Base-by-base conservation (phyloP, 345 rosid species). In the Brassica rapa region DNA sequence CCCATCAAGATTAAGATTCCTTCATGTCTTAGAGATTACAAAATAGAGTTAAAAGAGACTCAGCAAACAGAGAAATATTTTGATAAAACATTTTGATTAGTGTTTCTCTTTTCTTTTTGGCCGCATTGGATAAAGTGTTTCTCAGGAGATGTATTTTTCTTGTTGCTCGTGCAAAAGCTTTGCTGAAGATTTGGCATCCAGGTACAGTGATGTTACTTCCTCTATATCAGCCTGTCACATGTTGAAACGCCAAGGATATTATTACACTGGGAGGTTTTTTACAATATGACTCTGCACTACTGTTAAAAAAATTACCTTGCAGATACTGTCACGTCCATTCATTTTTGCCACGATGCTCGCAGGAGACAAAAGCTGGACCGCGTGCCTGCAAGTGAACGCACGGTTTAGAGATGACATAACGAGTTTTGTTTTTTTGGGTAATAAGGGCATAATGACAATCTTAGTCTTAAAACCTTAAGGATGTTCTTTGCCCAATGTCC, bases 111-210 rank as follows among this genome's bases (percentile, higher is more conserved):
- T 16, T 16, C 9, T 7, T 16, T 16, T 55, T 55, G 60, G 60
- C 8, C 60, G 60, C 60, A 55, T 16, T 55, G 24, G 24, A 16
- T 16, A 15, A 53, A 16, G 4, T 9, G 12, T n/a, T 29, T 74
- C 79, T 87, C 84, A 95, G 41, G 97, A 83, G 70, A 95, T 93
- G 83, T 86, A 95, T 83, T 91, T 95, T 74, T 90, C 94, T 76
- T 89, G 89, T 80, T 93, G 98, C 82, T 93, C 98, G 80, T 90
- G 98, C 67, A 95, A 91, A 68, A 91, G 81, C 84, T 84, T 93
- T n/a, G 93, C 96, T 0, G 99, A 95, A 72, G 99, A 91, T 85
- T 93, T 95, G 78, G 99, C 97, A 63, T 95, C 99, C 6, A 89
- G 83, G 81, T 91, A 95, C 4, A 95, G 80, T 46, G 86, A 75